phyloP scores from a whole-genome alignment of 1,284 basidiomycete species.

The Farysia itapuensis region DNA sequence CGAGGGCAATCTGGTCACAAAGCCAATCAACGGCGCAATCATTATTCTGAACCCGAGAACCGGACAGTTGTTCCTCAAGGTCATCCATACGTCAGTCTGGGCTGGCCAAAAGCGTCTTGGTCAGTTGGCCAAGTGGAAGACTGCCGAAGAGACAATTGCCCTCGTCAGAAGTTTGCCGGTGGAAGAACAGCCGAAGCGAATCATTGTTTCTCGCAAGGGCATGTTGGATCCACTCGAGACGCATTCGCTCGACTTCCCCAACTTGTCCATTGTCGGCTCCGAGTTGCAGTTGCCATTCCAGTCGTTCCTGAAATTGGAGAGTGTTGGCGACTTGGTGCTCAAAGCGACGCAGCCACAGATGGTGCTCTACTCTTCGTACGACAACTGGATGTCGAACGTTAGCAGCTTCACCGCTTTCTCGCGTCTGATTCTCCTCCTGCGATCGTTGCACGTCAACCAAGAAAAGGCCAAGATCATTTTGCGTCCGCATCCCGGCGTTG shows the following conservation, averaged over 20 bases:
- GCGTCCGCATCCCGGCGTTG: slow-evolving; percentile 66
- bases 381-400: slow-evolving; percentile 99
- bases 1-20: slow-evolving; percentile 98
- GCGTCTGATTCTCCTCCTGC: slow-evolving; percentile 88
- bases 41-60: slow-evolving; percentile 99
- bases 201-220: slow-evolving; percentile 98
- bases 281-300: slow-evolving; percentile 99
- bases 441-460: slow-evolving; percentile 97
- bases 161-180: slow-evolving; percentile 94
- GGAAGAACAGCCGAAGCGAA: slow-evolving; percentile 98
- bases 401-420: slow-evolving; percentile 99
- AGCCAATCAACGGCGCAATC: slow-evolving; percentile 99
- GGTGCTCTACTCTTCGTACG: slow-evolving; percentile 97
- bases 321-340: slow-evolving; percentile 96
- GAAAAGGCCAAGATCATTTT: slow-evolving; percentile 85
- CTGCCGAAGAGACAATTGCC: slow-evolving; percentile 98
- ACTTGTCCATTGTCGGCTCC: slow-evolving; percentile 99
- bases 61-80: slow-evolving; percentile 96
- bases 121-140: slow-evolving; percentile 99
- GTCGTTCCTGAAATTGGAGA: slow-evolving; percentile 99
- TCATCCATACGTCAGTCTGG: slow-evolving; percentile 99
- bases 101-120: slow-evolving; percentile 99
- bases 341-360: slow-evolving; percentile 98
- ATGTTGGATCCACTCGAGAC: slow-evolving; percentile 92
- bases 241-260: slow-evolving; percentile 96